These are phyloP conservation scores for Chaetomium sp. DNA, from an alignment of 2,329 filamentous ascomycete species.

Conservation along the genomic window DNA sequence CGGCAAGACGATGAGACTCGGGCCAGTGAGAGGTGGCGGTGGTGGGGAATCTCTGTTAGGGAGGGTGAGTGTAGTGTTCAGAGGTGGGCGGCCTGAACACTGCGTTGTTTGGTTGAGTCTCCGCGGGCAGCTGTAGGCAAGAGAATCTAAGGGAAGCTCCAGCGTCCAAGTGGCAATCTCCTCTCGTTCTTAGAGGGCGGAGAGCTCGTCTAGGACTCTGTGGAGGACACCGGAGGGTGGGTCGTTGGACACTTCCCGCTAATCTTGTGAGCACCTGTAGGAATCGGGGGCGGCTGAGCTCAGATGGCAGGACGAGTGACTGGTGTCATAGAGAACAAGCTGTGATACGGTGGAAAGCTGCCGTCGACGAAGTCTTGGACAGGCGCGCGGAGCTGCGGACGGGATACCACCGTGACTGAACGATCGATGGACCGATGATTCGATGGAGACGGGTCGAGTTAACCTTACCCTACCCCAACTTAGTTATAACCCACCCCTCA, in stretches of 20 bases:
- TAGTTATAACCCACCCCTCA: constrained; percentile 7
- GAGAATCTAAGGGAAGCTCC: too few relatives aligned
- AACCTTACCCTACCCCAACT: constrained; percentile 8
- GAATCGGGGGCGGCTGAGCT: constrained; percentile 16
- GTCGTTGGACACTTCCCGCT: constrained; percentile 4
- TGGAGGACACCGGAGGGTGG: constrained; percentile 9
- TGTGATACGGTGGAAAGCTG: constrained; percentile 15
- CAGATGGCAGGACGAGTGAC: constrained; percentile 5
- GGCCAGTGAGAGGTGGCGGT: too few relatives aligned
- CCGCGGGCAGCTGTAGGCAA: constrained; percentile 12
- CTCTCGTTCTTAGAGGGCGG: constrained; percentile 3
- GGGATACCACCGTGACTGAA: constrained; percentile 20
- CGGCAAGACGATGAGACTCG: background rate
- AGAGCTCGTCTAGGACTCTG: background rate
- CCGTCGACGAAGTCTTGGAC: too few relatives aligned
- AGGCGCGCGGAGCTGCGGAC: constrained; percentile 13
- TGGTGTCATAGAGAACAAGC: constrained; percentile 14
- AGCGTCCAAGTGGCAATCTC: constrained; percentile 17
- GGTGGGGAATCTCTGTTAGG: background rate
- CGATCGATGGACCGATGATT: constrained; percentile 17
- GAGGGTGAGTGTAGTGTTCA: constrained; percentile 1
- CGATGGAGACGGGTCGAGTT: constrained; percentile 13
- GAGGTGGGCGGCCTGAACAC: constrained; percentile 1
- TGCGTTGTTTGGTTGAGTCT: constrained; percentile 15
- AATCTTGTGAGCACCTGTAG: constrained; percentile 11